Conservation (phyloP, 2,329 filamentous ascomycete genomes). For the Cryphonectria radicalis region DNA sequence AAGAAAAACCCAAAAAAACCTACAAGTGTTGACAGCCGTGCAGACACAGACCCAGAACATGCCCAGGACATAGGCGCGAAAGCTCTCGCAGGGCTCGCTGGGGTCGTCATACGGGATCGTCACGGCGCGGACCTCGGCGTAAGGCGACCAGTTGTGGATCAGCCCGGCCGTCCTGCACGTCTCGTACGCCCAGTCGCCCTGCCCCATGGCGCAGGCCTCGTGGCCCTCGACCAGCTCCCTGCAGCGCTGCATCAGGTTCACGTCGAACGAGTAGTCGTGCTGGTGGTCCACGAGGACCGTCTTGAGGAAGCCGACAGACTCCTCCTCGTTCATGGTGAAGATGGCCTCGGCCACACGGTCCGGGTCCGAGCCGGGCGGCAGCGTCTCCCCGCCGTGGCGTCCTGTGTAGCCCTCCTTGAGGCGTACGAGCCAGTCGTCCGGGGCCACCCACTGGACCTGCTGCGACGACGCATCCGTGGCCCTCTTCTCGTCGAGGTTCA, state of each 20-base stretch:
- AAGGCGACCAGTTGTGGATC: slow-evolving; percentile 22
- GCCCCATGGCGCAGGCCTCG: slow-evolving; percentile 35
- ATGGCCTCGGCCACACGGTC: slow-evolving; percentile 24
- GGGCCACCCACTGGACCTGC: slow-evolving; percentile 17
- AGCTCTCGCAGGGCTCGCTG: slow-evolving; percentile 1
- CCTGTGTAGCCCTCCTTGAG: slow-evolving; percentile 24
- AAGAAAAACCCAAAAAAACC: not conserved
- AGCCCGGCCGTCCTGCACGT: slow-evolving; percentile 33
- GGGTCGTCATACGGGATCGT: not conserved
- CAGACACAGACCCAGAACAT: slow-evolving; percentile 14
- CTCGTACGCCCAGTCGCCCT: slow-evolving; percentile 37
- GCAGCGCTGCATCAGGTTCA: slow-evolving; percentile 32
- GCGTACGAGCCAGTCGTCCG: slow-evolving; percentile 19
- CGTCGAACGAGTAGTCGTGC: slow-evolving; percentile 38
- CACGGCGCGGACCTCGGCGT: slow-evolving; percentile 23
- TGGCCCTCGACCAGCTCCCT: slow-evolving; percentile 34
- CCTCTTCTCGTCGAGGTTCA: slow-evolving; percentile 21
- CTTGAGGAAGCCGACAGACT: slow-evolving; percentile 17
- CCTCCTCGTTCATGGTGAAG: slow-evolving; percentile 24
- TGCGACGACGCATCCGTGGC: not conserved
- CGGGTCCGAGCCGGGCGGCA: slow-evolving; percentile 25
- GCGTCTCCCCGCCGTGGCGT: slow-evolving; percentile 21
- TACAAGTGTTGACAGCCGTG: slow-evolving; percentile 17
- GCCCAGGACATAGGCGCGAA: slow-evolving; percentile 10
- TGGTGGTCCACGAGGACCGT: slow-evolving; percentile 32